Percentiles rank a stretch among this genome's conserved stretches.
Conservation (phyloP, 2,329 filamentous ascomycete species). For the Aspergillus uvarum region DNA sequence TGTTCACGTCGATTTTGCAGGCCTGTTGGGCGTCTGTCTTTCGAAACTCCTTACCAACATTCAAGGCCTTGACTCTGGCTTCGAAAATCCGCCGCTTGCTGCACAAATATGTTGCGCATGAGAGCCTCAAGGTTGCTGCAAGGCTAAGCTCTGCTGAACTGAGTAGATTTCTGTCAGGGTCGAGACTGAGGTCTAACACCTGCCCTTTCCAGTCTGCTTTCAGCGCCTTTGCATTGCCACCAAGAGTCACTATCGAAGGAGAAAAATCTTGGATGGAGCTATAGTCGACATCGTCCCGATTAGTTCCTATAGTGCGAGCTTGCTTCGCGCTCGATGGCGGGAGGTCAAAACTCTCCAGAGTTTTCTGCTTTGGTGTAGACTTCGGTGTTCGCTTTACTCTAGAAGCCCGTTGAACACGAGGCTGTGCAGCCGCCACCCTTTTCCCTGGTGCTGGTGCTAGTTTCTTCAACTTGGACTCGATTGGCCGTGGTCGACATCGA, state of each 20-base stretch:
- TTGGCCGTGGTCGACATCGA: conserved; percentile 32
- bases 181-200: conserved; percentile 71
- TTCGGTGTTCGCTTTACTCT: conserved; percentile 42
- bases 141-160: conserved; percentile 76
- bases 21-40: conserved; percentile 95
- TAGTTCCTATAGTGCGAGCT: conserved; percentile 53
- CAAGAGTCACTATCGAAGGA: conserved; percentile 66
- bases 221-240: conserved; percentile 65
- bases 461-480: conserved; percentile 39
- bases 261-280: conserved; percentile 68
- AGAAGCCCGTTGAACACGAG: conserved; percentile 32
- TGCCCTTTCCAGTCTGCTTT: conserved; percentile 88
- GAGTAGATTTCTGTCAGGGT: conserved; percentile 68
- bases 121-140: conserved; percentile 76
- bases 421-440: conserved; percentile 25
- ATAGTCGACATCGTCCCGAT: conserved; percentile 81
- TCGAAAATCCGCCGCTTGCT: conserved; percentile 92
- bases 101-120: conserved; percentile 83
- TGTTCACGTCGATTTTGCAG: conserved; percentile 98
- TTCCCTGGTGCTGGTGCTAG: conserved; percentile 42
- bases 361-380: conserved; percentile 43
- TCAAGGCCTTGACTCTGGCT: conserved; percentile 65
- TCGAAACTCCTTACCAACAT: conserved; percentile 77
- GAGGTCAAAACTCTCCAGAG: conserved; percentile 39
- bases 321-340: conserved; percentile 42